Base-by-base conservation (phyloP, 2,329 filamentous ascomycete species). In the Scedosporium dehoogii region DNA sequence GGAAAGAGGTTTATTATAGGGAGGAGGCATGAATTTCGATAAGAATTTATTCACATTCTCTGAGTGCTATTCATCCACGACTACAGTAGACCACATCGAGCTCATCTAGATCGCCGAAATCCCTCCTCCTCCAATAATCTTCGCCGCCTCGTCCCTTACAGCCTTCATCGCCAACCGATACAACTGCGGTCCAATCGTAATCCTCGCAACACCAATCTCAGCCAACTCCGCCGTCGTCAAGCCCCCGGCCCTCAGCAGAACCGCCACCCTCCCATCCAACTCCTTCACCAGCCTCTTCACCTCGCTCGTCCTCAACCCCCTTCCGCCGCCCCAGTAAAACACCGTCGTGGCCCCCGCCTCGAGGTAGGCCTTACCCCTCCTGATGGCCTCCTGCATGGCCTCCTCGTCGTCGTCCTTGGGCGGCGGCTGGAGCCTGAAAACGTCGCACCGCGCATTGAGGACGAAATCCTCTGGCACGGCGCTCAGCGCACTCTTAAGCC, bases 391-490 rank as follows among this genome's bases (percentile, higher is more conserved):
- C 2, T 74, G 68, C 9, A 85, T 63, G 3, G 67, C 69, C 10
- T 62, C 69, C 58, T 70, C 78, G 53, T 74, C 72, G 18, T 69
- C 65, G 4, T 69, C 63, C 4, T 64, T 66, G 0, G 65, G 62
- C 1, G 65, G 66, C 3, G 75, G 70, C 0, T 73, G 67, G 9
- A 75, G 66, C 2, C 73, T 67, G 7, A 85, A 73, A 4, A 81
- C 74, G 71, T 87, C 85, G 21, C 79, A 83, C 4, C 85, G 73
- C 3, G 84, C 85, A 71, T 81, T 87, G 61, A 85, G 67, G 18
- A 79, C 81, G 65, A 85, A 85, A 62, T 82, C 79, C 1, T 77
- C 74, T 6, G 65, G 66, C 0, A 82, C 82, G 0, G 77, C 74
- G 0, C 69, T 64, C 9, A 84, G 62, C 0, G 75, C 79, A 0